Evolutionary conservation across 768 basidiomycete species (phyloP).

Genomic region (Pleurotus salmoneostramineus): DNA sequence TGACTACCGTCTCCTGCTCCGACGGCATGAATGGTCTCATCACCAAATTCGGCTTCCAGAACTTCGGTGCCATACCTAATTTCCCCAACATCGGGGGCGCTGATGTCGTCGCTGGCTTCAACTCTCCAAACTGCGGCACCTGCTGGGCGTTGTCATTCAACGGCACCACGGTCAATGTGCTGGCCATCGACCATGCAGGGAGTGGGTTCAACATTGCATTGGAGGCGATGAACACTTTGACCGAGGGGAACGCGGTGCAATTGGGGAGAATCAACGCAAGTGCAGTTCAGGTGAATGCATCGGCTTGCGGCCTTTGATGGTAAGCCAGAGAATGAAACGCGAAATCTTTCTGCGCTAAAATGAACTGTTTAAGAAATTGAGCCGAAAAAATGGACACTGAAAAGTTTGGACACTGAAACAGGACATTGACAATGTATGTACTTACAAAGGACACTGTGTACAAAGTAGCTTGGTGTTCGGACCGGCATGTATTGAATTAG

Average conservation of each 20-base stretch:
- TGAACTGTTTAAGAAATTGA: no score
- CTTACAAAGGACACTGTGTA: no score
- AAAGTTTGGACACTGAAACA: no score
- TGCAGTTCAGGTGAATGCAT: constrained; percentile 36
- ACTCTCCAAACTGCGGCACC: constrained; percentile 51
- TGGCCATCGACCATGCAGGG: constrained; percentile 48
- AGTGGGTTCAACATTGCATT: constrained; percentile 46
- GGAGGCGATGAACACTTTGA: constrained; percentile 53
- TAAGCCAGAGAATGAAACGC: not conserved
- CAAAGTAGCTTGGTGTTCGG: no score
- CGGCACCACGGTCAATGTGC: constrained; percentile 35
- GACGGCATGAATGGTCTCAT: constrained; percentile 49
- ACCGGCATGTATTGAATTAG: no score
- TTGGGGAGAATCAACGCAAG: constrained; percentile 46
- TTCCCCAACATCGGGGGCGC: constrained; percentile 63
- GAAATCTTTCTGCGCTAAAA: not conserved
- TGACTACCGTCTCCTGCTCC: constrained; percentile 41
- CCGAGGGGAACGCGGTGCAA: constrained; percentile 38
- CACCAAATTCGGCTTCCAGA: constrained; percentile 37
- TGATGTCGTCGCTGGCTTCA: constrained; percentile 43
- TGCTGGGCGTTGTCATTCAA: constrained; percentile 59
- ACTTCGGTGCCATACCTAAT: constrained; percentile 46
- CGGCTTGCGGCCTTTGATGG: constrained; percentile 44
- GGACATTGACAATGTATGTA: no score
- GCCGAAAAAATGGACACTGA: no score